A percentile compares a stretch with the other conserved stretches of the same genome.
phyloP scores from a whole-genome alignment of 768 basidiomycete genomes.

The Sporobolomyces roseus region DNA sequence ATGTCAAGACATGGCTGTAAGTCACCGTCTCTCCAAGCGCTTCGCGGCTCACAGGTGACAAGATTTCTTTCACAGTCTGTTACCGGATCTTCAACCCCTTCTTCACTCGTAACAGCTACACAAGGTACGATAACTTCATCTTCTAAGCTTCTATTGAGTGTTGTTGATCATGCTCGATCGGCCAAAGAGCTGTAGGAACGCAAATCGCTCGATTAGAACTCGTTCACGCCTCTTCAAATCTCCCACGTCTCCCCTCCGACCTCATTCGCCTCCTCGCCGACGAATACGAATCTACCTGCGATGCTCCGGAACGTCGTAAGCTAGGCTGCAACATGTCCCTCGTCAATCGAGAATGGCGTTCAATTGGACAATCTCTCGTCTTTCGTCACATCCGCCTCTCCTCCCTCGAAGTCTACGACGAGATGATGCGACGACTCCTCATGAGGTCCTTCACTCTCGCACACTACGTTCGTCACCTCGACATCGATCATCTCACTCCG shows the following conservation, averaged over 20 bases:
- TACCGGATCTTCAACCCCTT: no score
- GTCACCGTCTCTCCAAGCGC: no score
- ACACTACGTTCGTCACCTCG: background rate
- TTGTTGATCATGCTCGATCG: no score
- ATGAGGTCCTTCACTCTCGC: background rate
- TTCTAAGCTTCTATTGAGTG: no score
- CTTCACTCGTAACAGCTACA: no score
- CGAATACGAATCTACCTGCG: background rate
- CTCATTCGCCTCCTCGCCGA: background rate
- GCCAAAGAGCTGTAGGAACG: no score
- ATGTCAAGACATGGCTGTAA: no score
- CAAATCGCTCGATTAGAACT: no score
- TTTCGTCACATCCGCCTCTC: background rate
- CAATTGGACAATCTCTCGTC: background rate
- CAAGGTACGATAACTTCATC: no score
- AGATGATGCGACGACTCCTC: background rate
- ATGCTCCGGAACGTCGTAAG: background rate
- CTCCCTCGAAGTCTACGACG: background rate
- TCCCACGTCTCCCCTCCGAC: background rate
- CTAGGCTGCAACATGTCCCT: background rate
- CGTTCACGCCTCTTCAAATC: no score
- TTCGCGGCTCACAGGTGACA: no score
- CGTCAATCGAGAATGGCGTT: background rate
- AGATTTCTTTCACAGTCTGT: no score
- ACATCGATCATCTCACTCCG: background rate